Evolutionary conservation across 768 basidiomycete species (phyloP).

Genomic region (Hypholoma sublateritium): DNA sequence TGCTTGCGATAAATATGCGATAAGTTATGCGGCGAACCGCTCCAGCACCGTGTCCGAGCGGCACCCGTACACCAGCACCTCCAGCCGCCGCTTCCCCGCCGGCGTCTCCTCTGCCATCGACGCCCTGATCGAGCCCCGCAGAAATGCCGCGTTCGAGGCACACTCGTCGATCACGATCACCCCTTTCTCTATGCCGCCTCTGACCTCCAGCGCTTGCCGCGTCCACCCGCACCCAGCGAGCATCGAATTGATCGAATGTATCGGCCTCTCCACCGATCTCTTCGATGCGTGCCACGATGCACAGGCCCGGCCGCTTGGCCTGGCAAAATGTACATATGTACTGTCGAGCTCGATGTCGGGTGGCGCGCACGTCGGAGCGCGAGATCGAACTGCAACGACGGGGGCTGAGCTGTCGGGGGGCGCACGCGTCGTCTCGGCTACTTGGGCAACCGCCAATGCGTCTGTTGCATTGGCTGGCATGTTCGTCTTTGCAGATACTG

Average conservation of each 20-base stretch:
- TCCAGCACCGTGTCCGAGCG: neutral
- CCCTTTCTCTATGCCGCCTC: slow-evolving; percentile 24
- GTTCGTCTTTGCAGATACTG: too few species aligned
- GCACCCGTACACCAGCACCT: slow-evolving; percentile 2
- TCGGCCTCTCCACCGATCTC: slow-evolving; percentile 28
- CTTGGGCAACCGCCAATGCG: neutral
- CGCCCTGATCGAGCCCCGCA: slow-evolving; percentile 7
- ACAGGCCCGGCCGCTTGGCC: slow-evolving; percentile 14
- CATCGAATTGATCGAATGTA: slow-evolving; percentile 46
- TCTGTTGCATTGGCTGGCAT: neutral
- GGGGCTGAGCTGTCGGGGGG: neutral
- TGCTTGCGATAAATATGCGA: neutral
- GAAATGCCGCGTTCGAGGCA: slow-evolving; percentile 8
- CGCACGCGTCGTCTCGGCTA: neutral
- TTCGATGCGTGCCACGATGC: slow-evolving; percentile 28
- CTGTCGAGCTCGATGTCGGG: neutral
- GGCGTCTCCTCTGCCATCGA: neutral
- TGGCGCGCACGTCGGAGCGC: neutral
- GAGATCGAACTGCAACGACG: neutral
- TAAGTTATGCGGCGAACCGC: slow-evolving; percentile 2
- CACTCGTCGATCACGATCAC: slow-evolving; percentile 37
- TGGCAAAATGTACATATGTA: neutral
- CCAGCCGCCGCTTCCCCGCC: neutral
- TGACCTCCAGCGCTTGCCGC: neutral
- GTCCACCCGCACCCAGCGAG: slow-evolving; percentile 49